These are phyloP conservation scores for Hyaloperonospora brassicae DNA, from an alignment of 352 stramenopile species.

Conservation along the genomic window DNA sequence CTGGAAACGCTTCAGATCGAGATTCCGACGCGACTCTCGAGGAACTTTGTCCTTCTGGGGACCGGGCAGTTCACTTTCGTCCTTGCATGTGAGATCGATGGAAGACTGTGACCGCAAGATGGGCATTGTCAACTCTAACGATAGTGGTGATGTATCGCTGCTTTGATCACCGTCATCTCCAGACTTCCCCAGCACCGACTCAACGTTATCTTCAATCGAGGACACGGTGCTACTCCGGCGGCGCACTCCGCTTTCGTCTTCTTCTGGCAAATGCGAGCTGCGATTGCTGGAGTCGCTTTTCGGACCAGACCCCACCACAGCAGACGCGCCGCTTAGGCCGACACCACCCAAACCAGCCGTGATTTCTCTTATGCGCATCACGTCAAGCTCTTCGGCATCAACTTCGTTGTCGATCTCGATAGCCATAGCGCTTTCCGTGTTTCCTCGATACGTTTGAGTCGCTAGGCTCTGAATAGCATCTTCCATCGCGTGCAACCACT, in stretches of 20 bases:
- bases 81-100: conserved; percentile 21
- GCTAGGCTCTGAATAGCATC: conserved; percentile 62
- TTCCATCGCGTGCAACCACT: conserved; percentile 82
- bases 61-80: conserved; percentile 10
- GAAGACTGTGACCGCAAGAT: conserved; percentile 24
- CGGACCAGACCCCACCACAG: conserved; percentile 10
- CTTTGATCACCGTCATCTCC: conserved; percentile 16
- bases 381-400: conserved; percentile 65
- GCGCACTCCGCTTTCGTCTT: conserved; percentile 20
- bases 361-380: conserved; percentile 37
- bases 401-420: conserved; percentile 88
- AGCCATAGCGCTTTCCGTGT: conserved; percentile 64
- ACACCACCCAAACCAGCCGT: conserved; percentile 10
- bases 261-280: conserved; percentile 15
- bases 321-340: conserved; percentile 7
- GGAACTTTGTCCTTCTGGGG: conserved; percentile 12
- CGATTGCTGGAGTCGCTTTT: conserved; percentile 24
- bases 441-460: conserved; percentile 47
- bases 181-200: conserved; percentile 6
- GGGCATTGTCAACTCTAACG: conserved; percentile 23
- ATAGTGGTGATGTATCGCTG: conserved; percentile 19
- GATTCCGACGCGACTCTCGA: conserved; percentile 33
- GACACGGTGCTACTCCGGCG: conserved; percentile 30
- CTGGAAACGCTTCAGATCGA: conserved; percentile 71
- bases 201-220: conserved; percentile 25